Evolutionary conservation across 768 basidiomycete genomes (phyloP), one percentile per base, ranked within the genome.

Genomic region (Rhodosporidiobolus sp.): DNA sequence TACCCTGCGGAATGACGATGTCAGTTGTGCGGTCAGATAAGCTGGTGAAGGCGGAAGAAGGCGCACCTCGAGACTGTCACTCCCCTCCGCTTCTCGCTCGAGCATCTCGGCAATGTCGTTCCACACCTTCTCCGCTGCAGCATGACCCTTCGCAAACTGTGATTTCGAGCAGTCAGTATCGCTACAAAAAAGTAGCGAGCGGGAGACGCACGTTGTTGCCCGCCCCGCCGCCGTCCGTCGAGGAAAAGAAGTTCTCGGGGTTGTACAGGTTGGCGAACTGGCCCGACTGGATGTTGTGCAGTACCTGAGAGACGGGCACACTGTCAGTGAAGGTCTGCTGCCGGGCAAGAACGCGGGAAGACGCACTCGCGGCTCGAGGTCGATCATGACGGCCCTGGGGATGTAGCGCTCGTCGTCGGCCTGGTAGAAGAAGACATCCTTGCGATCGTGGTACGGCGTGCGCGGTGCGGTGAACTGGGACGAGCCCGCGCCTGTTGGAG

Each of bases 401-500:
- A 99, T 94, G 81, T 98, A 99, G 78, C 96, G 94, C 81, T 98
- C 96, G 79, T 99, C 96, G 80, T 99, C 96, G n/a, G 96, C 96
- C 81, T 98, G 95, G 81, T 99, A 98, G 84, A 99, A 99, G 83
- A 99, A 99, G 35, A 96, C 95, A 82, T 99, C 96, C 80, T 98
- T 99, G 77, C 96, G 86, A 82, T 99, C 96, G 32, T 72, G 71
- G 57, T 50, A 66, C 24, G 56, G 48, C 16, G 92, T 92, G 28
- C 91, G 91, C 77, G 94, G 93, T 14, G 38, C 38, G 2, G 89
- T 91, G 28, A 48, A 50, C 14, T 46, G 43, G 14, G 46, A 24
- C 38, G 49, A n/a, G n/a, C n/a, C n/a, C n/a, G n/a, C n/a, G n/a
- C n/a, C 28, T 1, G 55, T 5, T 20, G 57, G 46, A 54, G 46